Evolutionary conservation across 2,329 filamentous ascomycete genomes (phyloP), one percentile per base, ranked within the genome.

Genomic region (Botrytis aclada): DNA sequence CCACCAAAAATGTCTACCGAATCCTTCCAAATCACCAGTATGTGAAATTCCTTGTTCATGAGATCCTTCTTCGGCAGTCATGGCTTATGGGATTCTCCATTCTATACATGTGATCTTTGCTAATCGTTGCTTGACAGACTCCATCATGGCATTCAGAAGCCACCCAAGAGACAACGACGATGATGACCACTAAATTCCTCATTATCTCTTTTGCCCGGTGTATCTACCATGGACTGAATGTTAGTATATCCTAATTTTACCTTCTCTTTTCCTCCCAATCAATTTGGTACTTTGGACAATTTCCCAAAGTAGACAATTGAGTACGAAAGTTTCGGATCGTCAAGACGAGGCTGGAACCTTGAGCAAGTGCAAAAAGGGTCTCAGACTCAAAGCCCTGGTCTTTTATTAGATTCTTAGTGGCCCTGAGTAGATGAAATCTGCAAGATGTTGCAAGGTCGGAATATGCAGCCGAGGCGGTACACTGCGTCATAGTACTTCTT

Each of bases 131-230:
- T 25, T n/a, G 12, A 12, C 41, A 72, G 70, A 45, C 62, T 34
- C 56, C 32, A 60, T 34, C 51, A 72, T 58, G 70, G 39, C 54
- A 45, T 47, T 72, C 47, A 34, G 25, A 58, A 69, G 70, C 34
- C 70, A 72, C 70, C 70, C 70, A 69, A 72, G 45, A 47, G 70
- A 72, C 70, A 72, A 72, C 39, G 70, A 72, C 69, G 62, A 69
- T 45, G 70, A 72, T 72, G 70, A 72, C 32, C 54, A 69, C 51
- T 72, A 72, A 69, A 72, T 72, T 22, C 12, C 18, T 54, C 18
- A 14, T 9, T 29, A 39, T 66, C 32, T 29, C 51, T 32, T 10
- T 47, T 61, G 32, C 39, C 63, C 12, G 70, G 25, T 45, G 34
- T 51, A 47, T 37, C 70, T 69, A 41, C 51, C 1, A 69, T 72